A percentile compares a stretch with the other conserved stretches of the same genome.
Evolutionary conservation across 2,329 filamentous ascomycete genomes (phyloP).

Genomic region (Pezicula carpinea): DNA sequence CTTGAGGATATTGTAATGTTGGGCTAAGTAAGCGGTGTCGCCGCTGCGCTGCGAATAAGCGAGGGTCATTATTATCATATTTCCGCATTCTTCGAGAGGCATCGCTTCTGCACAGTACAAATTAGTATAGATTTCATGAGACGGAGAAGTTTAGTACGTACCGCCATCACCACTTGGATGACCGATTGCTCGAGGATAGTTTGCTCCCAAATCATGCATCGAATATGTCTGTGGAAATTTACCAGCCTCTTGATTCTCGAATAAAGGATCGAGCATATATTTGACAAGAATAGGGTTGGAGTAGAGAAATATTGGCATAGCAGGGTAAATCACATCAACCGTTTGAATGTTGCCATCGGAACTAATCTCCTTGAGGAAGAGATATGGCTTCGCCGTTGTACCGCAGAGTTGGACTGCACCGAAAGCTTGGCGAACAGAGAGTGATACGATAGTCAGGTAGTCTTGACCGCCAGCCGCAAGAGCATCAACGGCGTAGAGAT

Average conservation of each 20-base stretch:
- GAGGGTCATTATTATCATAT: constrained; percentile 79
- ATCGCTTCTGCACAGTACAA: constrained; percentile 69
- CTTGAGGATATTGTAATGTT: constrained; percentile 67
- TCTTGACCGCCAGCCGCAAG: constrained; percentile 64
- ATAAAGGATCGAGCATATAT: constrained; percentile 57
- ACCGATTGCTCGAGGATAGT: constrained; percentile 66
- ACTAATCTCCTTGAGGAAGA: constrained; percentile 88
- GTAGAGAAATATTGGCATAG: constrained; percentile 78
- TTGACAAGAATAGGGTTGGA: constrained; percentile 61
- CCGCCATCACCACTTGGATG: constrained; percentile 35
- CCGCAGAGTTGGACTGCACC: constrained; percentile 71
- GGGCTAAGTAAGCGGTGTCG: constrained; percentile 51
- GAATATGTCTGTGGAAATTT: constrained; percentile 64
- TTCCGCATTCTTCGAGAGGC: constrained; percentile 74
- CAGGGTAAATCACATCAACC: constrained; percentile 83
- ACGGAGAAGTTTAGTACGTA: too few species aligned
- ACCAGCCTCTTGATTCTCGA: constrained; percentile 62
- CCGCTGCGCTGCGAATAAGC: constrained; percentile 56
- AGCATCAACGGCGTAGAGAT: constrained; percentile 48
- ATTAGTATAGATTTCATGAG: constrained; percentile 17
- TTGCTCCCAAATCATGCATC: constrained; percentile 67
- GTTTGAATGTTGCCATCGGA: constrained; percentile 85
- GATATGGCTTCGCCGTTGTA: constrained; percentile 61
- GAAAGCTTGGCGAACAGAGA: constrained; percentile 78
- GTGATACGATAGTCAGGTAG: constrained; percentile 70